Evolutionary conservation across 2,329 filamentous ascomycete species (phyloP).

Genomic region (Colletotrichum abscissum): DNA sequence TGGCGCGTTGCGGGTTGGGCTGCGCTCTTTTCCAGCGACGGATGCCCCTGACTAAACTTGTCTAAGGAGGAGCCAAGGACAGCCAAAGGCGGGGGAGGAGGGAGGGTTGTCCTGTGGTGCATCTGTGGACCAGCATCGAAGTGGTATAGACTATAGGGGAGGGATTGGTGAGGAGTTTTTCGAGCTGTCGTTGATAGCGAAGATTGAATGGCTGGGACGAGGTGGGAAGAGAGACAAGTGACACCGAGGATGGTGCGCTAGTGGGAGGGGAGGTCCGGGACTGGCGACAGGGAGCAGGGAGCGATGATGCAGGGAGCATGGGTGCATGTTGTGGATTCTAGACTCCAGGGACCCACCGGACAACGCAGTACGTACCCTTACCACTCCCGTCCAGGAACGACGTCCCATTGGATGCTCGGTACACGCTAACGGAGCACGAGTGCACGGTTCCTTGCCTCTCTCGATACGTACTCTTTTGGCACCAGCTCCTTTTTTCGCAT

Average conservation of each 20-base stretch:
- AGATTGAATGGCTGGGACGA: constrained; percentile 33
- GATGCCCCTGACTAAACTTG: constrained; percentile 35
- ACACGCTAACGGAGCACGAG: constrained; percentile 12
- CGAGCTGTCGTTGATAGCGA: constrained; percentile 27
- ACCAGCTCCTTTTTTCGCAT: not conserved
- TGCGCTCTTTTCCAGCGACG: constrained; percentile 22
- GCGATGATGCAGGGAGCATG: constrained; percentile 17
- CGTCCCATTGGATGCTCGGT: constrained; percentile 11
- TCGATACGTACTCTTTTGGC: constrained; percentile 8
- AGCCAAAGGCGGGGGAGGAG: constrained; percentile 30
- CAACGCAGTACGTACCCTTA: constrained; percentile 21
- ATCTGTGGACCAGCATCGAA: constrained; percentile 18
- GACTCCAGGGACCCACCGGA: not conserved
- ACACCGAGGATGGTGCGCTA: constrained; percentile 28
- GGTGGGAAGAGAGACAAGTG: constrained; percentile 32
- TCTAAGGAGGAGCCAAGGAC: constrained; percentile 31
- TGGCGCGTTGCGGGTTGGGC: constrained; percentile 14
- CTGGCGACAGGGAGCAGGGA: constrained; percentile 21
- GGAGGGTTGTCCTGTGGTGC: constrained; percentile 7
- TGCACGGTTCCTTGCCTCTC: constrained; percentile 1
- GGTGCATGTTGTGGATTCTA: constrained; percentile 1
- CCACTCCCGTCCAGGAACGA: constrained; percentile 7
- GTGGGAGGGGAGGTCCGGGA: constrained; percentile 28
- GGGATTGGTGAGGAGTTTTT: constrained; percentile 34
- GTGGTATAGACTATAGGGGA: constrained; percentile 24